Base-by-base conservation (phyloP, 164 flowering plant genomes). In the Pachysandra terminalis region DNA sequence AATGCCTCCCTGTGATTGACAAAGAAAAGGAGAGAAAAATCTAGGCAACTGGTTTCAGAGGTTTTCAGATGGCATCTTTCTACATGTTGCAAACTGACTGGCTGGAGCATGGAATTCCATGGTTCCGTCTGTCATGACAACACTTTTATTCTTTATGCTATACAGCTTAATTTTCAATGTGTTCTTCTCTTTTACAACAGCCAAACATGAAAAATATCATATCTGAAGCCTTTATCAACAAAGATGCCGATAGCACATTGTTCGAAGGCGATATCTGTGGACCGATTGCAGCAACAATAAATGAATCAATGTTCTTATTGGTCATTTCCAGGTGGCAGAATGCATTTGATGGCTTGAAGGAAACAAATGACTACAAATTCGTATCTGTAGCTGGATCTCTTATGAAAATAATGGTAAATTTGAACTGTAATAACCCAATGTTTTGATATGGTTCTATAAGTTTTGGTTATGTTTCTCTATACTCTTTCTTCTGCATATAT, bases 221-320 rank as follows among this genome's bases (percentile, higher is more conserved):
- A 54, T 68, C 69, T 71, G 81, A 80, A 68, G 71, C 64, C 61
- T 72, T 74, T 16, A 17, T 28, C 14, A 69, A 75, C 60, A 59
- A 70, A 59, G 48, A 53, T 77, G 82, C 68, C 68, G 91, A 85
- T 67, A 76, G 63, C 71, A 83, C 84, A 35, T 53, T 74, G 62
- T 90, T 88, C 73, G 77, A 75, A 26, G 97, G 98, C 5, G 79
- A 84, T 71, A 74, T 90, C 28, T 90, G 99, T 79, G 98, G 96
- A 40, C 98, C 99, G 61, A 83, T 96, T 74, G 93, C 99, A 37
- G 86, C 88, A 80, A 72, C 98, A 56, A 82, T 96, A 89, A 88
- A 89, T 66, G 93, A 89, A 64, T 77, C 89, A 55, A 93, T 90
- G 98, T 96, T 96, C 74, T 76, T 64, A 37, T 75, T 93, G 35